Percentiles rank a stretch among this genome's conserved stretches.
These are phyloP conservation scores for Pelagophyceae sp. DNA, from an alignment of 352 stramenopile species.

Conservation along the genomic window DNA sequence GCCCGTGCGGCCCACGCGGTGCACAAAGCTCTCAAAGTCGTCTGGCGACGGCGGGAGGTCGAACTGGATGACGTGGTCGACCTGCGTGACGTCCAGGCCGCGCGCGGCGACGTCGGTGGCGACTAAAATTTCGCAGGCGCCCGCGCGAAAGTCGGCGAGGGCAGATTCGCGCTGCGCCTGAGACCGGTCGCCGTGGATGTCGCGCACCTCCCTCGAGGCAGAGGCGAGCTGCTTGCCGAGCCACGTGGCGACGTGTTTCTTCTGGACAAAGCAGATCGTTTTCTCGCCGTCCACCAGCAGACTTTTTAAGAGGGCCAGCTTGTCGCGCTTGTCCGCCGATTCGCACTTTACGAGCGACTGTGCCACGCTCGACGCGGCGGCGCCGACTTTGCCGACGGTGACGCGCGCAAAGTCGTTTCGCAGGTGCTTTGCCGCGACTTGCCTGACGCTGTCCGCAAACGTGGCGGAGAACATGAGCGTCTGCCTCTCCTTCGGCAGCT, in stretches of 20 bases:
- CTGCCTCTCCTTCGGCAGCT: slow-evolving; percentile 58
- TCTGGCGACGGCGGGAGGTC: slow-evolving; percentile 85
- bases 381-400: slow-evolving; percentile 85
- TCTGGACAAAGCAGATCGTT: slow-evolving; percentile 99
- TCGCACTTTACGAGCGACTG: slow-evolving; percentile 97
- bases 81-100: slow-evolving; percentile 94
- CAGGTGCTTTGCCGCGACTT: slow-evolving; percentile 63
- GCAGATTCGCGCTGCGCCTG: slow-evolving; percentile 97
- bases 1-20: slow-evolving; percentile 92
- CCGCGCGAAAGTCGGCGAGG: slow-evolving; percentile 96
- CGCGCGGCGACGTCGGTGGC: slow-evolving; percentile 89
- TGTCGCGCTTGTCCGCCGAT: slow-evolving; percentile 78
- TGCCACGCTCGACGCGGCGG: slow-evolving; percentile 88
- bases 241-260: slow-evolving; percentile 82
- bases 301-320: slow-evolving; percentile 80
- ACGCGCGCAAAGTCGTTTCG: slow-evolving; percentile 89
- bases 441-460: slow-evolving; percentile 40
- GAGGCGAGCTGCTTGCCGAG: slow-evolving; percentile 88
- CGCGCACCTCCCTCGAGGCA: slow-evolving; percentile 73
- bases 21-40: slow-evolving; percentile 98
- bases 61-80: slow-evolving; percentile 98
- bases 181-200: slow-evolving; percentile 97
- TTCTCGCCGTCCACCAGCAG: slow-evolving; percentile 79
- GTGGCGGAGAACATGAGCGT: slow-evolving; percentile 94
- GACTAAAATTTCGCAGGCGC: slow-evolving; percentile 43